A percentile compares a stretch with the other conserved stretches of the same genome.
Evolutionary conservation across 129 eudicot species (phyloP).

Genomic region (Helichrysum umbraculigerum): DNA sequence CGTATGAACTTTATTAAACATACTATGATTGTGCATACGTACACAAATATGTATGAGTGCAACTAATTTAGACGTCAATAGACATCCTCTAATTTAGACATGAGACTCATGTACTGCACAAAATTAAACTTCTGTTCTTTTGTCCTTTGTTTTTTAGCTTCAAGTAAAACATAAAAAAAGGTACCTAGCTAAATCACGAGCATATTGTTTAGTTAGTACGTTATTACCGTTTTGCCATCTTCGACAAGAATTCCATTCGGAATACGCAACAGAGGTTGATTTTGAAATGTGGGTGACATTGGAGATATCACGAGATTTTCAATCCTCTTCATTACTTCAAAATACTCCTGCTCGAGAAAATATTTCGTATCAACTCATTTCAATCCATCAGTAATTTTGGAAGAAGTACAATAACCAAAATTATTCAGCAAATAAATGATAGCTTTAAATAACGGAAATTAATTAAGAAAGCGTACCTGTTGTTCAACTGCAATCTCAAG

Average conservation of each 20-base stretch:
- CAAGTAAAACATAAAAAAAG: not conserved
- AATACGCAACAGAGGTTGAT: not conserved
- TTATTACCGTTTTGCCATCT: constrained; percentile 19
- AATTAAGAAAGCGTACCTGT: not conserved
- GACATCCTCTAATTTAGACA: no score
- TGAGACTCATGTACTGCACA: no score
- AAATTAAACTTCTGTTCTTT: not conserved
- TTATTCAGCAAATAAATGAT: not conserved
- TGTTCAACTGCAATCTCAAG: constrained; percentile 26
- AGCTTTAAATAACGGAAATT: not conserved
- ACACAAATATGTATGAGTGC: no score
- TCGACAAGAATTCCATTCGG: constrained; percentile 9
- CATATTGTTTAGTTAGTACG: not conserved
- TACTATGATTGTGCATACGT: no score
- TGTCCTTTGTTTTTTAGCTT: not conserved
- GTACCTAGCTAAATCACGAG: not conserved
- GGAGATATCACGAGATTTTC: constrained; percentile 5
- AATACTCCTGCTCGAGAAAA: constrained; percentile 2
- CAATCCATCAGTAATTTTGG: not conserved
- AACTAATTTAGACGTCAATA: no score
- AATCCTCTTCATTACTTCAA: constrained; percentile 6
- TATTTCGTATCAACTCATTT: not conserved
- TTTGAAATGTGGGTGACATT: not conserved
- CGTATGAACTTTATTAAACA: no score
- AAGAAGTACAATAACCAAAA: not conserved